Conservation (phyloP, 192 early-diverging fungal genomes). For the Coemansia asiatica region DNA sequence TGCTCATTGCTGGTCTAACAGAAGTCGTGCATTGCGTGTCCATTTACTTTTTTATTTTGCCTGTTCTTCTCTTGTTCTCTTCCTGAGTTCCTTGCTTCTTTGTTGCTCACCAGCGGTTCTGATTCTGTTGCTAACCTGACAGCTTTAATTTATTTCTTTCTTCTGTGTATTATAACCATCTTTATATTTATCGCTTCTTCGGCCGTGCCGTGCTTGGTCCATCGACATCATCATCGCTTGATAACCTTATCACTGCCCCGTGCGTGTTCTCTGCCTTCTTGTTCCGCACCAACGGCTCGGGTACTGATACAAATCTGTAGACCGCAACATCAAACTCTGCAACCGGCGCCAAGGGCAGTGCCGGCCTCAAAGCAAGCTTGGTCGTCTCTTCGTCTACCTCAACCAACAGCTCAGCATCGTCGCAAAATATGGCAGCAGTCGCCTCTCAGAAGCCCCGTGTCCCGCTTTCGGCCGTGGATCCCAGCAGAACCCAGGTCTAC, state of each 20-base stretch:
- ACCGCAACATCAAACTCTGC: constrained; percentile 8
- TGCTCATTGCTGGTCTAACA: too few species aligned
- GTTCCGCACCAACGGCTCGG: neutral
- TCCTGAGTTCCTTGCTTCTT: neutral
- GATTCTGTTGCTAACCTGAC: neutral
- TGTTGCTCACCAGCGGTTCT: neutral
- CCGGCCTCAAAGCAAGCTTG: constrained; percentile 9
- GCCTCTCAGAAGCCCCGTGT: constrained; percentile 36
- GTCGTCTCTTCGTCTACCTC: too few species aligned
- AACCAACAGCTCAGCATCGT: neutral
- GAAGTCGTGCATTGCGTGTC: neutral
- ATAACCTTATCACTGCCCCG: too few species aligned
- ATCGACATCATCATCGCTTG: too few species aligned
- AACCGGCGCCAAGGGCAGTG: constrained; percentile 12
- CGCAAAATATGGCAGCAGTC: constrained; percentile 23
- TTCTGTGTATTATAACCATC: neutral
- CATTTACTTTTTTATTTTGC: neutral
- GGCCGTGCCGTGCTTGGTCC: too few species aligned
- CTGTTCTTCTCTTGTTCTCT: neutral
- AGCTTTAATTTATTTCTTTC: neutral
- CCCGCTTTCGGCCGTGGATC: constrained; percentile 33
- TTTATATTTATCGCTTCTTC: too few species aligned
- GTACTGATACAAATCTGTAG: constrained; percentile 11
- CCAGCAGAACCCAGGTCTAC: constrained; percentile 28
- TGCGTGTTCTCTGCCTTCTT: neutral